Percentiles rank a stretch among this genome's conserved stretches.
Conservation (phyloP, 306 rosid genomes). For the Citrullus mucosospermus region DNA sequence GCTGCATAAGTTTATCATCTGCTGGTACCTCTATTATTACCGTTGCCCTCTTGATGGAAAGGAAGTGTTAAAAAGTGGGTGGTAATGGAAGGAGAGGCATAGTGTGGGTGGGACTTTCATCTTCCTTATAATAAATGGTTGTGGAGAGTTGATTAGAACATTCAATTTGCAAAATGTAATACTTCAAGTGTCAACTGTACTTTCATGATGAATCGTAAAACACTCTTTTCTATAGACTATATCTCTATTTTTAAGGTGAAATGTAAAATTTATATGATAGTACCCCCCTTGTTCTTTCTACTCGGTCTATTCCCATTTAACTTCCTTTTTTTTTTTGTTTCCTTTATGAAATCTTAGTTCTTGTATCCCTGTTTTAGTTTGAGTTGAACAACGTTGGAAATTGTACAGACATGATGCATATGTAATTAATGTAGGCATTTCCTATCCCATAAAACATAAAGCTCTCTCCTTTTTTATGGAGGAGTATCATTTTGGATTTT, state of each 20-base stretch:
- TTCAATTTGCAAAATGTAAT: neutral
- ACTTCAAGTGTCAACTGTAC: neutral
- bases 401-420: neutral
- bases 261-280: neutral
- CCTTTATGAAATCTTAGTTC: neutral
- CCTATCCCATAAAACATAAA: neutral
- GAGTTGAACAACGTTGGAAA: neutral
- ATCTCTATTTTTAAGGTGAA: neutral
- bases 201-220: neutral
- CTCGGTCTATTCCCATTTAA: neutral
- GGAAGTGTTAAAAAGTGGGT: neutral
- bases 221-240: no score
- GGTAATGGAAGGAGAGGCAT: neutral
- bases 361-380: neutral
- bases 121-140: neutral
- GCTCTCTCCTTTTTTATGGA: neutral
- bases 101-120: neutral
- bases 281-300: neutral
- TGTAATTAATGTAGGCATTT: neutral
- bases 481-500: neutral
- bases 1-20: neutral
- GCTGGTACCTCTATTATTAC: neutral
- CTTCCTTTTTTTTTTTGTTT: neutral
- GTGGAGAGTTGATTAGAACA: neutral
- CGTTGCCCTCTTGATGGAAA: neutral